These are phyloP conservation scores for Claviceps sp. DNA, from an alignment of 2,329 filamentous ascomycete species.

Conservation along the genomic window DNA sequence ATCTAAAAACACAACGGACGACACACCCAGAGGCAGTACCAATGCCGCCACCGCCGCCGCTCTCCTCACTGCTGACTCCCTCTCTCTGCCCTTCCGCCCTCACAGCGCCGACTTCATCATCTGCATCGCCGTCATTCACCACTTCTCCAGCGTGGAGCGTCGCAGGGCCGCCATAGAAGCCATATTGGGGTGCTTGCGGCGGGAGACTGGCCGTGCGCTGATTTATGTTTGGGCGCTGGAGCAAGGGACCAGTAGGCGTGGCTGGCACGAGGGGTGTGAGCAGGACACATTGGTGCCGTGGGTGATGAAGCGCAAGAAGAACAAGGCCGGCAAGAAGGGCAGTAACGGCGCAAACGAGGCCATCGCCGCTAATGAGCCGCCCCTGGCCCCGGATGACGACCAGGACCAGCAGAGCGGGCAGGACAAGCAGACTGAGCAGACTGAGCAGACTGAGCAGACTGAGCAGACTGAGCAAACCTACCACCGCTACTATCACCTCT, in stretches of 20 bases:
- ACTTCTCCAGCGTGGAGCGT: constrained; percentile 66
- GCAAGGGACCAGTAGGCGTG: constrained; percentile 71
- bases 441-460: constrained; percentile 30
- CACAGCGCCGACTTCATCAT: constrained; percentile 65
- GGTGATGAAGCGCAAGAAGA: constrained; percentile 46
- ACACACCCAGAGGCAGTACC: constrained; percentile 11
- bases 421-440: constrained; percentile 1
- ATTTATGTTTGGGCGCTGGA: constrained; percentile 95
- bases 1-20: neutral
- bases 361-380: neutral
- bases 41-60: constrained; percentile 32
- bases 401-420: neutral
- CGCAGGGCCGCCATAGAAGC: constrained; percentile 58
- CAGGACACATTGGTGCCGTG: constrained; percentile 95
- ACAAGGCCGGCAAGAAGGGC: neutral
- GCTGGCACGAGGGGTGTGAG: constrained; percentile 70
- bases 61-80: constrained; percentile 65
- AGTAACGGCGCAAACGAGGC: neutral
- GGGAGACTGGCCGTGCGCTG: constrained; percentile 52
- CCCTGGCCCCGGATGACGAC: neutral
- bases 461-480: constrained; percentile 42
- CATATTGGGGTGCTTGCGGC: constrained; percentile 54
- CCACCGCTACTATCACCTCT: constrained; percentile 90
- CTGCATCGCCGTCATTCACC: constrained; percentile 87
- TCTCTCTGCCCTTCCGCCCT: constrained; percentile 65